Percentiles rank a stretch among this genome's conserved stretches.
phyloP scores from a whole-genome alignment of 495 filamentous ascomycete species.

The Aspergillus saccharolyticus region DNA sequence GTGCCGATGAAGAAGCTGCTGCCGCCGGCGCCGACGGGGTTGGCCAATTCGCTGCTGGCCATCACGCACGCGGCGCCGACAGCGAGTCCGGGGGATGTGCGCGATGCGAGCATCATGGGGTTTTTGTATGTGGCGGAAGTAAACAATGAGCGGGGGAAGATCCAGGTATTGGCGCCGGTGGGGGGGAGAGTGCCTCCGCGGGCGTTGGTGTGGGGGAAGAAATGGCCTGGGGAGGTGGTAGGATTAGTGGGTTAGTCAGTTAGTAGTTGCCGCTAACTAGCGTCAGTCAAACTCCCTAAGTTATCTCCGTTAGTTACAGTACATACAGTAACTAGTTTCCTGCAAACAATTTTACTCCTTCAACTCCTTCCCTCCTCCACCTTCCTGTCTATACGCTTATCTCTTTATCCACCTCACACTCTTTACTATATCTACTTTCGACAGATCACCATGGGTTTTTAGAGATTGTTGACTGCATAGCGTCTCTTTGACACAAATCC shows the following conservation, averaged over 20 bases:
- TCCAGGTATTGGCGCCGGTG: constrained; percentile 77
- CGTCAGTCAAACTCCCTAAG: too few relatives aligned
- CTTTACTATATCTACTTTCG: too few relatives aligned
- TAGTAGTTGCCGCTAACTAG: neutral
- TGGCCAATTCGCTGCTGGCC: constrained; percentile 65
- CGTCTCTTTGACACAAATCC: too few relatives aligned
- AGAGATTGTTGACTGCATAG: too few relatives aligned
- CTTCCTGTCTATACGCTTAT: neutral
- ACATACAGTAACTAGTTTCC: too few relatives aligned
- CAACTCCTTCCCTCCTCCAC: neutral
- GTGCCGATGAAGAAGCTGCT: constrained; percentile 34
- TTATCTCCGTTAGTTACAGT: too few relatives aligned
- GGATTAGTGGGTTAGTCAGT: constrained; percentile 41
- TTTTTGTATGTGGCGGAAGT: constrained; percentile 90
- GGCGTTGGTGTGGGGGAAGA: constrained; percentile 64
- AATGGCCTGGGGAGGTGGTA: constrained; percentile 48
- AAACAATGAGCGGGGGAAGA: constrained; percentile 74
- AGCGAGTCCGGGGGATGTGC: constrained; percentile 65
- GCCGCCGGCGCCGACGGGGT: constrained; percentile 28
- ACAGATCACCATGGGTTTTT: too few relatives aligned
- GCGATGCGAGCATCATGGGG: constrained; percentile 82
- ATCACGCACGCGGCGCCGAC: constrained; percentile 66
- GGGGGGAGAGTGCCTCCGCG: constrained; percentile 70
- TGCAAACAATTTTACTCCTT: too few relatives aligned
- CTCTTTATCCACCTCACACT: neutral